Evolutionary conservation across 1,284 basidiomycete genomes (phyloP).

Genomic region (Trichosporon sp.): DNA sequence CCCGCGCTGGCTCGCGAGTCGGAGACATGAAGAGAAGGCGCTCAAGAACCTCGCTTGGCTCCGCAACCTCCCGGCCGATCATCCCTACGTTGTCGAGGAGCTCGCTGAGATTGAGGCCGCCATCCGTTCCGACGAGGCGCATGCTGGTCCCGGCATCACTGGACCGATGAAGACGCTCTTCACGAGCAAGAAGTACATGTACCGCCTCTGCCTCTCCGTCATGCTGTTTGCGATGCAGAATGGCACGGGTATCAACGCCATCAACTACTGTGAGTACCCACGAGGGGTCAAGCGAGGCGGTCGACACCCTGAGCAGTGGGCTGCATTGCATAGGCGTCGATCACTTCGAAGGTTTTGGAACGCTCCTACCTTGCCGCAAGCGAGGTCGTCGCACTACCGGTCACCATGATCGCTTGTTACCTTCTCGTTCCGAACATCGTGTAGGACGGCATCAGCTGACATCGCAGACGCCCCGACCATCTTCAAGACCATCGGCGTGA

Average conservation of each 20-base stretch:
- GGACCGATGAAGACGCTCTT: conserved; percentile 10
- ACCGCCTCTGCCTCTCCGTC: conserved; percentile 7
- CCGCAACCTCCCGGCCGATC: conserved; percentile 46
- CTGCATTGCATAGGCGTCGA: too few species aligned
- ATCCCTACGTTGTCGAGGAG: conserved; percentile 47
- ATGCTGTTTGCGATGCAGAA: conserved; percentile 15
- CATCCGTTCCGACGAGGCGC: conserved; percentile 29
- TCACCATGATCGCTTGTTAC: too few species aligned
- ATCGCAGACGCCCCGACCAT: conserved; percentile 27
- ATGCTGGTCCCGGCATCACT: conserved; percentile 4
- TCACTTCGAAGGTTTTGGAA: too few species aligned
- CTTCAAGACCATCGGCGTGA: conserved; percentile 43
- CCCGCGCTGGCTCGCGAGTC: conserved; percentile 53
- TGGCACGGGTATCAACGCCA: conserved; percentile 12
- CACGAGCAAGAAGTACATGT: neutral
- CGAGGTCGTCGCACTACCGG: too few species aligned
- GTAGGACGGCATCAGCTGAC: neutral
- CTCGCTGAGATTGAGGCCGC: conserved; percentile 26
- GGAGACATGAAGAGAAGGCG: conserved; percentile 46
- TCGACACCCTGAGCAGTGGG: too few species aligned
- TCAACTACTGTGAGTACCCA: conserved; percentile 20
- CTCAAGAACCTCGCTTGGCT: conserved; percentile 49
- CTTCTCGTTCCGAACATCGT: too few species aligned
- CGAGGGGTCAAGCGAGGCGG: neutral
- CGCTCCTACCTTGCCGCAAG: too few species aligned